Percentiles rank a stretch among this genome's conserved stretches.
Evolutionary conservation across 495 filamentous ascomycete species (phyloP).

Genomic region (Penicillium coffeae): DNA sequence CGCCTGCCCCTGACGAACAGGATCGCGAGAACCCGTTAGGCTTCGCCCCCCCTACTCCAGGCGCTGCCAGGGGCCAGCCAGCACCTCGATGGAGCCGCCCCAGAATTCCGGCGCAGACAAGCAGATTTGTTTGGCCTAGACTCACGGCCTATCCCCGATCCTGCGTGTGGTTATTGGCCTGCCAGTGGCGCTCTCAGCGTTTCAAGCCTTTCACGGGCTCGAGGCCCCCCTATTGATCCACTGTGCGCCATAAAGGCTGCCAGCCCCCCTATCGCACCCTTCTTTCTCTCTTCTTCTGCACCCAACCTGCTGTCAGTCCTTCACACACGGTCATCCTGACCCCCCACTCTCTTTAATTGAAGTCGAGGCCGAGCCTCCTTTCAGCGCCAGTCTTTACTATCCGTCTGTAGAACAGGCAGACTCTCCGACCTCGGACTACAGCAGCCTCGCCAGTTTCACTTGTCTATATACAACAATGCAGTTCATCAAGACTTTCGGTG

Average conservation of each 20-base stretch:
- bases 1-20: neutral
- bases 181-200: neutral
- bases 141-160: neutral
- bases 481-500: constrained; percentile 16
- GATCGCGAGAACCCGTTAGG: neutral
- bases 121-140: neutral
- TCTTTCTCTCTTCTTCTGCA: neutral
- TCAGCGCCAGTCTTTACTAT: constrained; percentile 6
- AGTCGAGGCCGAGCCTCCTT: constrained; percentile 7
- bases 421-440: neutral
- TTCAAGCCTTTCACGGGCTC: neutral
- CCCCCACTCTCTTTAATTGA: constrained; percentile 1
- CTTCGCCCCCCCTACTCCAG: neutral
- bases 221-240: neutral
- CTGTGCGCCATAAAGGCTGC: neutral
- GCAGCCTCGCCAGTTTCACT: neutral
- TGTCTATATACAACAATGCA: constrained; percentile 13
- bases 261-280: neutral
- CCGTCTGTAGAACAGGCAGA: constrained; percentile 7
- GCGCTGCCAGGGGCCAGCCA: neutral
- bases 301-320: constrained; percentile 4
- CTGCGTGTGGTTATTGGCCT: neutral
- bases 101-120: neutral
- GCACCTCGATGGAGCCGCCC: neutral
- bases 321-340: neutral